Percentiles rank a stretch among this genome's conserved stretches.
phyloP scores from a whole-genome alignment of 306 rosid genomes.

The Elaeagnus macrophylla region DNA sequence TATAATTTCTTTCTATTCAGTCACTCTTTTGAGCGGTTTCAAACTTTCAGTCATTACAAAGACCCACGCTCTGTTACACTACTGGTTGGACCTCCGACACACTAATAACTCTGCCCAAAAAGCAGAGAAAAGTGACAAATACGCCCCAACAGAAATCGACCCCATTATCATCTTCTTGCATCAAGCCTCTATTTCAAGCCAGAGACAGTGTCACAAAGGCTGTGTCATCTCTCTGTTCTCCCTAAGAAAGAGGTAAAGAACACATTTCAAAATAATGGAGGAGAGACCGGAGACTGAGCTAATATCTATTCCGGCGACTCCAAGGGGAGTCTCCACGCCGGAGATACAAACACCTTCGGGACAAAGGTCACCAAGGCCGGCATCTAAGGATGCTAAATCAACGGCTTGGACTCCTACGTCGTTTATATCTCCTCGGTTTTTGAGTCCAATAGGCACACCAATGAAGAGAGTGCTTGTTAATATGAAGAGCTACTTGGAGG shows the following conservation, averaged over 20 bases:
- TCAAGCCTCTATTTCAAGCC: background rate
- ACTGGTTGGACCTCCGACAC: background rate
- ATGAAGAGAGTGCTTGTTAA: constrained; percentile 88
- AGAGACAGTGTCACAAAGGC: background rate
- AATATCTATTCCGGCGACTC: constrained; percentile 91
- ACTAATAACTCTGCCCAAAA: background rate
- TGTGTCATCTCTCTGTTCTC: background rate
- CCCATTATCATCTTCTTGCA: background rate
- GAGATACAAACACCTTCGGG: constrained; percentile 84
- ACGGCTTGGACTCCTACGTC: constrained; percentile 97
- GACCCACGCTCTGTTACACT: background rate
- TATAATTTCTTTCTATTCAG: too few species aligned
- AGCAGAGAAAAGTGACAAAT: background rate
- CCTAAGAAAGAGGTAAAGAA: background rate
- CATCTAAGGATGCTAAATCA: constrained; percentile 74
- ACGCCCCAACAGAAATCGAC: background rate
- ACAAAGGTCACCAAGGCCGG: constrained; percentile 78
- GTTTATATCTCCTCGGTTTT: constrained; percentile 89
- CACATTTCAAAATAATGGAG: constrained; percentile 31
- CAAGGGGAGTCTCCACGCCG: constrained; percentile 79
- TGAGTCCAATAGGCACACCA: constrained; percentile 95
- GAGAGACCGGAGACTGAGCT: constrained; percentile 95
- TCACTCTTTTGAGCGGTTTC: background rate
- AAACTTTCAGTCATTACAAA: background rate
- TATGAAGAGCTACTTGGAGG: constrained; percentile 96